Evolutionary conservation across 2,329 filamentous ascomycete species (phyloP).

Genomic region (Chalara sp.): DNA sequence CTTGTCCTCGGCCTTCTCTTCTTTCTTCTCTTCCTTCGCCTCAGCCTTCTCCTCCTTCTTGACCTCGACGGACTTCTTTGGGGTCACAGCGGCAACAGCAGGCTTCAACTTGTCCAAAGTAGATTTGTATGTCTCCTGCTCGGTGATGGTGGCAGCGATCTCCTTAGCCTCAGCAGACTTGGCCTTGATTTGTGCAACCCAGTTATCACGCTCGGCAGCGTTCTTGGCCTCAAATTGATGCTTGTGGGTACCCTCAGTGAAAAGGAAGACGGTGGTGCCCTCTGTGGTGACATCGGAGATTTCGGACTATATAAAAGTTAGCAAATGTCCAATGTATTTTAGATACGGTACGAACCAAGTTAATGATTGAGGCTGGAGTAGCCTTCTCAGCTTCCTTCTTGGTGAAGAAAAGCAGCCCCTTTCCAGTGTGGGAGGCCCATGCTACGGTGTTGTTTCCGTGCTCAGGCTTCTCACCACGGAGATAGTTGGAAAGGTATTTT

Average conservation of each 20-base stretch:
- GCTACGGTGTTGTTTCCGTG: constrained; percentile 73
- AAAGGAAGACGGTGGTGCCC: constrained; percentile 73
- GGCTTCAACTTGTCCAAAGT: constrained; percentile 32
- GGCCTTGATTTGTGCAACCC: constrained; percentile 77
- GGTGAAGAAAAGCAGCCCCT: constrained; percentile 88
- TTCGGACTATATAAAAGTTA: constrained; percentile 38
- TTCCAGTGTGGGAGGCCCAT: constrained; percentile 90
- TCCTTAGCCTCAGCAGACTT: constrained; percentile 83
- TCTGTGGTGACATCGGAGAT: constrained; percentile 63
- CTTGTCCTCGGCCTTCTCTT: constrained; percentile 32
- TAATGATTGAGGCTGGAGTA: constrained; percentile 73
- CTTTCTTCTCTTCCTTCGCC: constrained; percentile 24
- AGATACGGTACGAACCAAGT: constrained; percentile 56
- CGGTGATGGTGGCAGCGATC: constrained; percentile 63
- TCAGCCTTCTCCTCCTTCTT: constrained; percentile 24
- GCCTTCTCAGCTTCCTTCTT: constrained; percentile 72
- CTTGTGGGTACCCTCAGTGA: constrained; percentile 82
- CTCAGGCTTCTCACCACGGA: constrained; percentile 81
- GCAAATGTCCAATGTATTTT: neutral
- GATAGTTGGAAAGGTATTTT: constrained; percentile 68
- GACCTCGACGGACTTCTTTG: constrained; percentile 29
- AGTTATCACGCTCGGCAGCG: constrained; percentile 79
- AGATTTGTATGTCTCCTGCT: constrained; percentile 81
- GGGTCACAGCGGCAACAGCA: constrained; percentile 28
- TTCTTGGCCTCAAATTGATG: constrained; percentile 83